Evolutionary conservation across 2,329 filamentous ascomycete species (phyloP), one percentile per base, ranked within the genome.

Genomic region (Drechslerella stenobrocha): DNA sequence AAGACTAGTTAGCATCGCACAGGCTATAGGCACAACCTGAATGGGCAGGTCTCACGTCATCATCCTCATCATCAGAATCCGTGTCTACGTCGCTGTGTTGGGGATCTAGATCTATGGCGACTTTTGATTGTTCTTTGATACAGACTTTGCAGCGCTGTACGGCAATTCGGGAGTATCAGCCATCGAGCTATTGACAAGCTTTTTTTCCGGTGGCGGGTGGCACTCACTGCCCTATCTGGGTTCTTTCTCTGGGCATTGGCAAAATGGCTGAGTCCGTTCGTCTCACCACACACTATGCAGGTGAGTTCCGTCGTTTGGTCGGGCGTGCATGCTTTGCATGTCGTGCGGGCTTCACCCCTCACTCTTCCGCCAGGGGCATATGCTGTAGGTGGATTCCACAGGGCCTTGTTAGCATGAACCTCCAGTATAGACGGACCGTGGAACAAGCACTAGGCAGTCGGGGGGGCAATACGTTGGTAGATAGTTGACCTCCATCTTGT

Each of bases 171-270:
- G 4, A 8, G 2, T 32, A 13, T 35, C 30, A 23, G 23, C n/a
- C 24, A 37, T 34, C n/a, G 37, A 20, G 13, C 13, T 28, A 20
- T 15, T 13, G 2, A 35, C 18, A n/a, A 26, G 3, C 11, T 2
- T 26, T 37, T 18, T 13, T 15, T 7, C 1, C 8, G 24, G 7
- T 28, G 22, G 6, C 44, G 50, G 23, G 32, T 32, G 64, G 22
- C 72, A 77, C 67, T 77, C 81, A 67, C 80, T 6, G 81, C 81
- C 18, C 72, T 72, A 55, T 82, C 80, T 1, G 77, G 76, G 30
- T 79, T 77, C 34, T 74, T 76, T 11, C 81, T 77, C 74, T 83
- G 81, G 7, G 71, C 73, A 69, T 80, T 82, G 8, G 80, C 77
- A 69, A 82, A 84, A 0, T 75, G 75, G 3, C 79, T 76, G 0